Evolutionary conservation across 208 protist genomes (phyloP), one percentile per base, ranked within the genome.

Genomic region (Vickermania spadyakhi): DNA sequence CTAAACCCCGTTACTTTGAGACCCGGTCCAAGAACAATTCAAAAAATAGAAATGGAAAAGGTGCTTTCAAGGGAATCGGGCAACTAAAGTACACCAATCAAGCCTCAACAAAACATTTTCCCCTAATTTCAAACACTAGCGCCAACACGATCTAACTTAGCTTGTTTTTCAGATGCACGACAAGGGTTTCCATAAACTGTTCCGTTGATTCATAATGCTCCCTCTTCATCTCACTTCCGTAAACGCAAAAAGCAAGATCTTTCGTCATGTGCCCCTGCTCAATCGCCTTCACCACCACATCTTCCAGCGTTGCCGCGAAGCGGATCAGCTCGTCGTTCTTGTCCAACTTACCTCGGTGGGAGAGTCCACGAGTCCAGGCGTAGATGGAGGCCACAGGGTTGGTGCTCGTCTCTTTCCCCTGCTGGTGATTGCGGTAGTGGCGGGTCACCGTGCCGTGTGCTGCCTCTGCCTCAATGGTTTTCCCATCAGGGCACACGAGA

Each of bases 381-480:
- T 97, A 99, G 70, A 99, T 99, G 36, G 93, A 98, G 30, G 97
- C 97, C 49, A 99, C 91, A 7, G 97, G 92, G 85, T 99, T 99
- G 50, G 97, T 99, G 55, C 87, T 97, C 41, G 97, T 98, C 64
- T 96, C 89, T 72, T 97, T 79, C 62, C 96, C 94, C 70, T 97
- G 75, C 78, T 98, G 96, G 70, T 97, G 81, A 65, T 96, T 68
- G 73, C 97, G 91, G 78, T 96, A 99, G 81, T 99, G 97, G 56
- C 97, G 82, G 4, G 97, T 98, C 31, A 98, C 97, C 26, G 97
- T 99, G 70, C 97, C 97, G 79, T 99, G 97, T 1, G 97, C 96
- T 26, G 97, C 97, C 84, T 99, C 97, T 13, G 94, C 73, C 77
- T 99, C 97, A 28, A 98, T 91, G 18, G 96, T 98, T 68, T 98